These are phyloP conservation scores for peach (Prunus persica) DNA, from an alignment of 306 rosid species.

Conservation along the genomic window Prunus_persica_NCBIv2 NC_034014.1:22515001-22515500, in stretches of 20 bases:
- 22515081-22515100: conserved; percentile 7
- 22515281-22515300: conserved; percentile 7
- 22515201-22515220: conserved; percentile 9
- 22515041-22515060: neutral
- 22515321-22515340: conserved; percentile 32
- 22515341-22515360: neutral
- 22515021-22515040: neutral
- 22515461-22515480: conserved; percentile 58
- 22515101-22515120: conserved; percentile 21
- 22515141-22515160: conserved; percentile 36
- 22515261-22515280: conserved; percentile 40
- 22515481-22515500: conserved; percentile 36
- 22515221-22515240: conserved; percentile 35
- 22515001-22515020: neutral
- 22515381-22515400: neutral
- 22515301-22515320: conserved; percentile 45
- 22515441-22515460: conserved; percentile 46
- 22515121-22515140: conserved; percentile 41
- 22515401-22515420: neutral
- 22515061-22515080: neutral
- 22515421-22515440: conserved; percentile 1
- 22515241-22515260: conserved; percentile 29
- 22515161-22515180: conserved; percentile 43
- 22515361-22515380: conserved; percentile 2
- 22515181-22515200: conserved; percentile 39